phyloP scores from a whole-genome alignment of 129 eudicot species.

The Flaveria robusta region DNA sequence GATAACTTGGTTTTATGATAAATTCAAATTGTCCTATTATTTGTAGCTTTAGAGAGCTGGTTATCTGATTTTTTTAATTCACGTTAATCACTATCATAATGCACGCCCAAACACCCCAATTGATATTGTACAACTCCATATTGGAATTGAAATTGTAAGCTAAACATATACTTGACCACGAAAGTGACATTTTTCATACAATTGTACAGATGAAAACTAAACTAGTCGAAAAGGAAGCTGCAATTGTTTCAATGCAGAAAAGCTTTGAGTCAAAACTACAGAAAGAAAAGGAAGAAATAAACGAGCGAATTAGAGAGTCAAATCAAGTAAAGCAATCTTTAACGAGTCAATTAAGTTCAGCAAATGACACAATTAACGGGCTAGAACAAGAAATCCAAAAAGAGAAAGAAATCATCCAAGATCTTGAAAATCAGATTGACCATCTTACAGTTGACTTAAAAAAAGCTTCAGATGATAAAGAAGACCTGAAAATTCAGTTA shows the following conservation, averaged over 20 bases:
- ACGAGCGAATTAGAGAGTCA: slow-evolving; percentile 44
- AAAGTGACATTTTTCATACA: slow-evolving; percentile 1
- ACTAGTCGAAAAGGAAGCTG: slow-evolving; percentile 68
- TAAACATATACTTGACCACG: slow-evolving; percentile 20
- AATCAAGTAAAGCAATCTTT: slow-evolving; percentile 64
- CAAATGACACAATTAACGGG: slow-evolving; percentile 52
- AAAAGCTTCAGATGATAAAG: slow-evolving; percentile 53
- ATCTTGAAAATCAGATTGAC: slow-evolving; percentile 48
- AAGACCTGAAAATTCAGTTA: slow-evolving; percentile 53
- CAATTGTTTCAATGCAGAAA: slow-evolving; percentile 60
- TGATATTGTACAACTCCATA: background rate
- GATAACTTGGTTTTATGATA: background rate
- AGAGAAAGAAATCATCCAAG: slow-evolving; percentile 55
- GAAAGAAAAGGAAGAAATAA: slow-evolving; percentile 56
- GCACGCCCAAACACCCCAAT: background rate
- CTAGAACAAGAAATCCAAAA: slow-evolving; percentile 62
- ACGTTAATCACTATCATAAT: background rate
- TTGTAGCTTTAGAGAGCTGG: too few species aligned
- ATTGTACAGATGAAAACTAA: slow-evolving; percentile 51
- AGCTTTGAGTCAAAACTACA: slow-evolving; percentile 52
- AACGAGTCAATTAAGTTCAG: slow-evolving; percentile 56
- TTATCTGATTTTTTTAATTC: too few species aligned
- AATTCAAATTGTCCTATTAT: too few species aligned
- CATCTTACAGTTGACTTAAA: slow-evolving; percentile 40
- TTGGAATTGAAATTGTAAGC: slow-evolving; percentile 1